Evolutionary conservation across 2,329 filamentous ascomycete species (phyloP).

Genomic region (Dichotomopilus funicola): DNA sequence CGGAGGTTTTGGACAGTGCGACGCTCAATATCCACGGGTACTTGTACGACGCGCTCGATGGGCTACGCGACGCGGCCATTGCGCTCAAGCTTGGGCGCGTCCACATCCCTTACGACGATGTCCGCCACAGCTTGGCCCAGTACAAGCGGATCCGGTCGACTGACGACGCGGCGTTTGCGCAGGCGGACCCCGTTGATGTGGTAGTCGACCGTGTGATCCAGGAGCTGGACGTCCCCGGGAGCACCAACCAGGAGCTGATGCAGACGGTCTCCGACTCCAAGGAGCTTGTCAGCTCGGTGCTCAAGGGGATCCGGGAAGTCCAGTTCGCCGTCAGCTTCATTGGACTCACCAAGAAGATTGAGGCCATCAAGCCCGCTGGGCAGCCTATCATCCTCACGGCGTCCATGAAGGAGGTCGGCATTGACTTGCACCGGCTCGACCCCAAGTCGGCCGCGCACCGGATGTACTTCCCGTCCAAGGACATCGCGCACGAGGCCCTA

Average conservation of each 20-base stretch:
- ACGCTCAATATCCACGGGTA: constrained; percentile 88
- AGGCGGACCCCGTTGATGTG: constrained; percentile 49
- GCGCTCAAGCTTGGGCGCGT: constrained; percentile 85
- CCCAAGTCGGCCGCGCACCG: constrained; percentile 89
- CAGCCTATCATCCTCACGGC: constrained; percentile 75
- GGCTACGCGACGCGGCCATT: constrained; percentile 82
- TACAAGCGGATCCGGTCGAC: constrained; percentile 43
- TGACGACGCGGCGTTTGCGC: constrained; percentile 28
- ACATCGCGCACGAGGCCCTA: constrained; percentile 90
- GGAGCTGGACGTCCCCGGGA: constrained; percentile 65
- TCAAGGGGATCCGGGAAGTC: constrained; percentile 91
- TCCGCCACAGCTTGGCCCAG: constrained; percentile 55
- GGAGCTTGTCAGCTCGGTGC: constrained; percentile 81
- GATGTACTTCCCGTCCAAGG: constrained; percentile 94
- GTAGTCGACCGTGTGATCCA: constrained; percentile 67
- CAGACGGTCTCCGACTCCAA: constrained; percentile 86
- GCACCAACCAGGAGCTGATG: constrained; percentile 59
- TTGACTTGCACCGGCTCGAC: constrained; percentile 87
- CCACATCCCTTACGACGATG: constrained; percentile 84
- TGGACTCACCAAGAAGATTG: constrained; percentile 74
- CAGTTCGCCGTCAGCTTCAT: constrained; percentile 92
- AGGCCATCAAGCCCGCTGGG: constrained; percentile 58
- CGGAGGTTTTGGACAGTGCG: constrained; percentile 82
- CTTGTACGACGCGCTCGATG: constrained; percentile 76
- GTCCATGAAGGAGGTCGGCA: constrained; percentile 91